Conservation (phyloP, 1,284 basidiomycete genomes). For the Volvariella volvacea region DNA sequence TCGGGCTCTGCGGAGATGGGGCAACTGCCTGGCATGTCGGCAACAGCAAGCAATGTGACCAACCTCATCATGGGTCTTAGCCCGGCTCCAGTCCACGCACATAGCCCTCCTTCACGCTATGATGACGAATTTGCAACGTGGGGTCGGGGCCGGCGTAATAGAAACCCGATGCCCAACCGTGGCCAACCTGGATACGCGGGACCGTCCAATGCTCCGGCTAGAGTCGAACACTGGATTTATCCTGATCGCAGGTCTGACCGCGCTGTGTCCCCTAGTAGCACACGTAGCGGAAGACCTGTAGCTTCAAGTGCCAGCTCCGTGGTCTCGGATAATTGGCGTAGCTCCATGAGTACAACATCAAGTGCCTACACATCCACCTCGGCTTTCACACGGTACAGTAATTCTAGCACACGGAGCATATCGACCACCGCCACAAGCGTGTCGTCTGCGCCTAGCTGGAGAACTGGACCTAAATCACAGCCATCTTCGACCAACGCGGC, state of each 20-base stretch:
- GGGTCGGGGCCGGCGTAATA: constrained; percentile 33
- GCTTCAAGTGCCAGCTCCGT: constrained; percentile 53
- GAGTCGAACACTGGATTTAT: constrained; percentile 15
- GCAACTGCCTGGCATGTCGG: constrained; percentile 34
- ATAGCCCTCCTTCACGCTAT: constrained; percentile 10
- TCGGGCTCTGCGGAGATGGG: constrained; percentile 12
- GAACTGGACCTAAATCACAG: constrained; percentile 36
- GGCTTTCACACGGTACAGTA: constrained; percentile 74
- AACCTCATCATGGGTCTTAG: constrained; percentile 64
- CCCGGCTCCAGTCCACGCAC: constrained; percentile 28
- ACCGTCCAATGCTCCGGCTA: constrained; percentile 14
- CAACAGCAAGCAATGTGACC: constrained; percentile 63
- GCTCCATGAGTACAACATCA: constrained; percentile 58
- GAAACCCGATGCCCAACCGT: constrained; percentile 8
- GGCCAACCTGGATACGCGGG: constrained; percentile 19
- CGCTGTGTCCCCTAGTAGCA: constrained; percentile 48
- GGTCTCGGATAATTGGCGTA: constrained; percentile 67
- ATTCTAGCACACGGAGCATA: constrained; percentile 63
- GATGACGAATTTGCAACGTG: constrained; percentile 28
- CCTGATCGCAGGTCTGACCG: constrained; percentile 29
- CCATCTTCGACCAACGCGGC: constrained; percentile 20
- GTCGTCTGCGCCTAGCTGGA: constrained; percentile 57
- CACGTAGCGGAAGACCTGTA: constrained; percentile 42
- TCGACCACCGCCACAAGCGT: constrained; percentile 74
- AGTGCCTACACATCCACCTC: constrained; percentile 62